Percentiles rank a stretch among this genome's conserved stretches.
These are phyloP conservation scores for Canavalia gladiata DNA, from an alignment of 306 rosid species.

Conservation along the genomic window DNA sequence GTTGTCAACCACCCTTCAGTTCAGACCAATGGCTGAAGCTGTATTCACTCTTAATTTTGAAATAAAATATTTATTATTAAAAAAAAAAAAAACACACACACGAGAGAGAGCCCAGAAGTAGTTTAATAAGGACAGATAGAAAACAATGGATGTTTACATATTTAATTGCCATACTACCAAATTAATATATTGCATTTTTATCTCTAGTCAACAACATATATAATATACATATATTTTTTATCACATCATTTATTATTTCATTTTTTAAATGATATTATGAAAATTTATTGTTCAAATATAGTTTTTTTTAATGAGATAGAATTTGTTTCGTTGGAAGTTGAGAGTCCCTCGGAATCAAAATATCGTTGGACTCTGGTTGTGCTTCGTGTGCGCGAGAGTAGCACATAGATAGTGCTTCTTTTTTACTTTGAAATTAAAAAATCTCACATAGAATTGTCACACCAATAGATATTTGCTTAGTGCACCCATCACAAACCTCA, in stretches of 20 bases:
- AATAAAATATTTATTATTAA: neutral
- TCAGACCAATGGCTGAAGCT: too few species aligned
- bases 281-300: too few species aligned
- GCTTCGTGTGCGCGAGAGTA: neutral
- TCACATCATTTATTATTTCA: too few species aligned
- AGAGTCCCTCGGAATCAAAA: neutral
- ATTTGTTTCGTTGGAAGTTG: neutral
- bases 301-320: too few species aligned
- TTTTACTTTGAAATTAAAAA: neutral
- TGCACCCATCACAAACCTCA: constrained; percentile 42
- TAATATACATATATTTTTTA: too few species aligned
- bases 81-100: neutral
- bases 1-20: neutral
- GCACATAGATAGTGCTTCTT: neutral
- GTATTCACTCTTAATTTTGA: neutral
- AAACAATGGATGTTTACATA: neutral
- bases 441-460: constrained; percentile 17
- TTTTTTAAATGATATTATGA: too few species aligned
- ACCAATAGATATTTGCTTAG: constrained; percentile 39
- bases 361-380: neutral
- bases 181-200: neutral
- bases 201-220: neutral
- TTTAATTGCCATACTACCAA: neutral
- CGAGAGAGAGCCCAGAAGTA: neutral
- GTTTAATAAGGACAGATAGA: neutral